Evolutionary conservation across 2,329 filamentous ascomycete genomes (phyloP), one percentile per base, ranked within the genome.

Genomic region (Emericellopsis cladophorae): DNA sequence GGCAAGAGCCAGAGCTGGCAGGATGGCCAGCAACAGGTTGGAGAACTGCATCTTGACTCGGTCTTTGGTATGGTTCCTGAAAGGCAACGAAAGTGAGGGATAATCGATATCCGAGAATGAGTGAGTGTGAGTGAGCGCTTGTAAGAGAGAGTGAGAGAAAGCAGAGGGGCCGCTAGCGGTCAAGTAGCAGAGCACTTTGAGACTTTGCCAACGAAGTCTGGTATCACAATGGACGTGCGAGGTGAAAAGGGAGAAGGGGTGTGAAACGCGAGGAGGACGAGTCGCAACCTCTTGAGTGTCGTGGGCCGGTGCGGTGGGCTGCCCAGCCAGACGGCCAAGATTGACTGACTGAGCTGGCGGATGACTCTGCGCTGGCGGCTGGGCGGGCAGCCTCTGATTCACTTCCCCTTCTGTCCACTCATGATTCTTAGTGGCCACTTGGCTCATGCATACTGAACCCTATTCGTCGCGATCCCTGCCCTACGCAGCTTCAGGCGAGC

Each of bases 201-300:
- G 67, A 70, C 70, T 73, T 66, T 73, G 70, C 70, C 70, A 73
- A 72, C 70, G 70, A 73, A 72, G 70, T 58, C 57, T 52, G n/a
- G 45, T 48, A 46, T 45, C 45, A 29, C 26, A 29, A 29, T 46
- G 46, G 43, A 44, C 45, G 43, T 38, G 45, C 40, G 43, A 44
- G 37, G 45, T 46, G 45, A 51, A 46, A 49, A 22, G 23, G 33
- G 34, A 26, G 32, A 31, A 36, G 24, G 23, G 29, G 31, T 31
- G 33, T 40, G 39, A 37, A 42, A 37, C 35, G 35, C n/a, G 32
- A 23, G 18, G 18, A 21, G 18, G n/a, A 16, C 32, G 14, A 33
- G 39, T 15, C 9, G 23, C 14, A 40, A 9, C 26, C 26, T 29
- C 26, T 29, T 29, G 9, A 29, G 26, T 29, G 26, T 29, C 26